Percentiles rank a stretch among this genome's conserved stretches.
Conservation (phyloP, 2,329 filamentous ascomycete species). For the Scytalidium lignicola region DNA sequence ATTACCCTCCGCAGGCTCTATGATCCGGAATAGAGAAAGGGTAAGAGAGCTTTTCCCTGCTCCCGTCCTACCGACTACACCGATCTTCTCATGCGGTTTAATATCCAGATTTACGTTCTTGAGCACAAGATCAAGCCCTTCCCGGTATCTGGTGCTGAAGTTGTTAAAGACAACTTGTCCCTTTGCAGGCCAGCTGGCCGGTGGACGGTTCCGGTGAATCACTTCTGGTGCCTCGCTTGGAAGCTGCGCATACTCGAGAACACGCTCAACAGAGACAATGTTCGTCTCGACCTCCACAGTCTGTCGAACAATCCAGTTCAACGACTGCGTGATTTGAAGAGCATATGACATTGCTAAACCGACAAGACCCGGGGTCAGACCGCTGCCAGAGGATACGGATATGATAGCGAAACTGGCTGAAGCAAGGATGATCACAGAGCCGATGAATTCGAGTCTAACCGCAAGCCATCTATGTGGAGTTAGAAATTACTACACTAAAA, state of each 20-base stretch:
- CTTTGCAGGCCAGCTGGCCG: constrained; percentile 85
- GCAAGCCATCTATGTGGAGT: constrained; percentile 77
- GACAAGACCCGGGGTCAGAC: constrained; percentile 67
- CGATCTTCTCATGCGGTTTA: constrained; percentile 96
- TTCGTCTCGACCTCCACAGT: constrained; percentile 99
- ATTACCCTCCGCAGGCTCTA: constrained; percentile 76
- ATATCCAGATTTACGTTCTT: constrained; percentile 91
- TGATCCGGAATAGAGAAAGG: constrained; percentile 88
- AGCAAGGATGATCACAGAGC: constrained; percentile 85
- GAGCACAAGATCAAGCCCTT: constrained; percentile 83
- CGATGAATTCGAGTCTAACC: constrained; percentile 90
- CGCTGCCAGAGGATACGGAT: constrained; percentile 64
- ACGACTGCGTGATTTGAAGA: constrained; percentile 89
- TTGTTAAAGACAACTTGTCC: constrained; percentile 87
- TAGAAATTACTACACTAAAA: constrained; percentile 4
- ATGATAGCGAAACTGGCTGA: constrained; percentile 79
- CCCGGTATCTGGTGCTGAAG: constrained; percentile 89
- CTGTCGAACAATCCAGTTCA: constrained; percentile 99
- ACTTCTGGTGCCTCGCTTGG: constrained; percentile 94
- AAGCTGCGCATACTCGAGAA: constrained; percentile 88
- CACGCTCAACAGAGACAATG: constrained; percentile 96
- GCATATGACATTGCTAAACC: constrained; percentile 97
- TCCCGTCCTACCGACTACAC: constrained; percentile 91
- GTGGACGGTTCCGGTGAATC: constrained; percentile 78
- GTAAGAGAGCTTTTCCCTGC: constrained; percentile 95